A percentile compares a stretch with the other conserved stretches of the same genome.
Evolutionary conservation across 2,329 filamentous ascomycete genomes (phyloP).

Genomic region (Aureobasidium musti): DNA sequence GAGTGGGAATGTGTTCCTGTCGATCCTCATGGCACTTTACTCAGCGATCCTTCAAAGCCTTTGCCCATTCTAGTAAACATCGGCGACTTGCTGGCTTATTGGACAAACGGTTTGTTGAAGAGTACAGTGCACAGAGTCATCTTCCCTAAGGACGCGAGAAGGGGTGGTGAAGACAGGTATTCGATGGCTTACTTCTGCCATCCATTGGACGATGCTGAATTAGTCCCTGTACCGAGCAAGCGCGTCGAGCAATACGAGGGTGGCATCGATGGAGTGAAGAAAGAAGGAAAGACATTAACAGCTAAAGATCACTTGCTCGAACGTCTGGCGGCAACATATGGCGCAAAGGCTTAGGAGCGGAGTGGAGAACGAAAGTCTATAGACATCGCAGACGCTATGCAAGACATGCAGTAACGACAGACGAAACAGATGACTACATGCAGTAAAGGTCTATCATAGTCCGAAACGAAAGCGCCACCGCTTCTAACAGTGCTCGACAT

Average conservation of each 20-base stretch:
- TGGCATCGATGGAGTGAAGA: constrained; percentile 39
- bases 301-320: constrained; percentile 61
- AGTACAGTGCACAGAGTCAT: constrained; percentile 88
- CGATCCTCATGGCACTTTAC: constrained; percentile 38
- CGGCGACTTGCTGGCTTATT: constrained; percentile 75
- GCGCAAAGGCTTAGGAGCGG: constrained; percentile 39
- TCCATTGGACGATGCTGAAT: constrained; percentile 56
- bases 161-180: constrained; percentile 54
- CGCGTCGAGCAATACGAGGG: constrained; percentile 49
- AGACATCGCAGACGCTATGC: constrained; percentile 1
- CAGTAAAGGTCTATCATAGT: background rate
- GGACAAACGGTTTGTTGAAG: constrained; percentile 85
- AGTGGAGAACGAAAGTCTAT: background rate
- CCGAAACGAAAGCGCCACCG: background rate
- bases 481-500: background rate
- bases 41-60: background rate
- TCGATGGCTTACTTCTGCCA: constrained; percentile 65
- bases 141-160: constrained; percentile 54
- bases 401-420: constrained; percentile 1
- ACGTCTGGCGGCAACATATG: constrained; percentile 61
- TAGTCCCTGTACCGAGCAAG: constrained; percentile 58
- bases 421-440: background rate
- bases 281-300: constrained; percentile 54
- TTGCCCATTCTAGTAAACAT: constrained; percentile 70
- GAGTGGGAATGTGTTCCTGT: constrained; percentile 50